A percentile compares a stretch with the other conserved stretches of the same genome.
These are phyloP conservation scores for Hirsutella thompsonii DNA, from an alignment of 2,329 filamentous ascomycete genomes.

Conservation along the genomic window DNA sequence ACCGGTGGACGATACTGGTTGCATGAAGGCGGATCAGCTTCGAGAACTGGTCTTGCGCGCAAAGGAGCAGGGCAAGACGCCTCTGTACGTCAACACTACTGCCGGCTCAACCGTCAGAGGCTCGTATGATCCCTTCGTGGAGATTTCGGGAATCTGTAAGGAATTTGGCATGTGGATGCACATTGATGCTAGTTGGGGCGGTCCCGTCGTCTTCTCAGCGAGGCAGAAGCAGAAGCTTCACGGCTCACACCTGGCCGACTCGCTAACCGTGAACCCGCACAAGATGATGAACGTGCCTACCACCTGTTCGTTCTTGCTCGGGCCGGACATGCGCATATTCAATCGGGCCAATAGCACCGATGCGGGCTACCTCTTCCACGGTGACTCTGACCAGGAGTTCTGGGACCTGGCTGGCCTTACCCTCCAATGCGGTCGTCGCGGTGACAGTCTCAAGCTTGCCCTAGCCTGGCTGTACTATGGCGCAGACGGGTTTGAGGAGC, in stretches of 20 bases:
- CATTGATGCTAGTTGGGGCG: conserved; percentile 87
- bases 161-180: conserved; percentile 77
- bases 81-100: conserved; percentile 91
- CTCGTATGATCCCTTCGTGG: conserved; percentile 69
- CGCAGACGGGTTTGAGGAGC: conserved; percentile 52
- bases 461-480: conserved; percentile 88
- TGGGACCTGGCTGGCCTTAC: conserved; percentile 91
- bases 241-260: conserved; percentile 65
- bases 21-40: conserved; percentile 57
- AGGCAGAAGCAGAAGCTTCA: conserved; percentile 49
- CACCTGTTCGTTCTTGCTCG: conserved; percentile 82
- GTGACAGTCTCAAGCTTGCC: conserved; percentile 77
- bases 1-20: conserved; percentile 57
- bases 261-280: conserved; percentile 82
- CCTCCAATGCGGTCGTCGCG: conserved; percentile 80
- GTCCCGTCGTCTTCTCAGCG: conserved; percentile 65
- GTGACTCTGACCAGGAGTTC: conserved; percentile 41
- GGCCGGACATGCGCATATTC: conserved; percentile 62
- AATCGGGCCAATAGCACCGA: conserved; percentile 74
- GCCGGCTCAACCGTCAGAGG: conserved; percentile 90
- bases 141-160: conserved; percentile 58
- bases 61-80: conserved; percentile 57
- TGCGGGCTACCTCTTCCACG: conserved; percentile 77
- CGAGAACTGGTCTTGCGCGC: conserved; percentile 48
- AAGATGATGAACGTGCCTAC: conserved; percentile 93